Base-by-base conservation (phyloP, 176 grass and related monocot species). In the Ampelocalamus luodianensis region DNA sequence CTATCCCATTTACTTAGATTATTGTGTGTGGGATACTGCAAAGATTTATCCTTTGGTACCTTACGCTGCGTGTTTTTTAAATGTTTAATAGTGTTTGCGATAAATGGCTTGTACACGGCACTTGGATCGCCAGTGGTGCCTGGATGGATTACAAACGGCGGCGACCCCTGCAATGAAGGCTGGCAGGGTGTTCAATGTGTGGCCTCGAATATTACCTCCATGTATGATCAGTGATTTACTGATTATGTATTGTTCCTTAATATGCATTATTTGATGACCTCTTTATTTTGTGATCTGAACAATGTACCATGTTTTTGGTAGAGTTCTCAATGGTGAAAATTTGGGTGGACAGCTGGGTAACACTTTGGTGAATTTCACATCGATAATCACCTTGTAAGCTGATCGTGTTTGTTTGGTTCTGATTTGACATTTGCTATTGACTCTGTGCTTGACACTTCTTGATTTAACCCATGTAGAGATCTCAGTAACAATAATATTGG, bases 401-500 rank as follows among this genome's bases (percentile, higher is more conserved):
- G 68, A 56, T 53, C n/a, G 34, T 39, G 8, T 50, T 38, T 59
- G 50, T 84, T 77, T 51, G 72, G 22, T 27, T 53, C 12, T 76
- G 38, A 54, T 32, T 34, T 73, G n/a, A 13, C 23, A 51, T 40
- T 53, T 82, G 70, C 22, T 82, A 79, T 79, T 5, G 74, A 44
- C 24, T 66, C 13, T 20, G 49, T 34, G 8, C 29, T 71, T 88
- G 88, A 77, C 29, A 53, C 22, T 82, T 88, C 34, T 85, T 62
- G n/a, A 8, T 39, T 90, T 64, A 79, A 62, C 49, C 58, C 27
- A 87, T 97, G 71, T 76, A 99, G 97, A 82, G 97, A 99, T 79
- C 86, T 99, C 69, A 99, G 97, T 81, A 94, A 91, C 71, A 99
- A 99, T 60, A 99, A 91, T 87, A 99, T 99, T 82, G 97, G 93